Base-by-base conservation (phyloP, 495 filamentous ascomycete species). In the Wilcoxina mikolae region DNA sequence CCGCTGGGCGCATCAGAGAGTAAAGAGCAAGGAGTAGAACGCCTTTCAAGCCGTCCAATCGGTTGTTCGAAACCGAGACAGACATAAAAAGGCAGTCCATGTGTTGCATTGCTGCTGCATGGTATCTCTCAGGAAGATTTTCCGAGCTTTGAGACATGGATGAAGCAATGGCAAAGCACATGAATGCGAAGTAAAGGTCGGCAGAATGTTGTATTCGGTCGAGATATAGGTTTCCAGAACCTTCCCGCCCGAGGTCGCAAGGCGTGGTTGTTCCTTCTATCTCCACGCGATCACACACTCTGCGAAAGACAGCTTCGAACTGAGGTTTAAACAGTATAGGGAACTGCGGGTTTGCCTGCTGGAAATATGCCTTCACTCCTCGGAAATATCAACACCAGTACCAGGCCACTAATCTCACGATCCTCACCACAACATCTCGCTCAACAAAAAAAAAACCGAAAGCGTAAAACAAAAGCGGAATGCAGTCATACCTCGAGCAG, bases 1-100 rank as follows among this genome's bases (percentile, higher is more conserved):
- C 71, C 73, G 2, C 70, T 62, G 1, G 73, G 72, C 73, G 67
- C 58, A 76, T 76, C 61, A 74, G 66, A 0, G 74, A 74, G 55
- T 76, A 76, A 23, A 76, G 58, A 0, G 73, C 73, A 26, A 76
- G 51, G n/a, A 73, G 70, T 24, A 76, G 63, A 38, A 75, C 55
- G 1, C 73, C 72, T 33, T 73, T 69, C 22, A 76, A 29, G 3
- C 62, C 62, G 38, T 58, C 55, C 15, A 65, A 50, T 1, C 61
- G 51, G 41, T 65, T 65, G 25, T 65, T 65, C 5, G 61, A 54
- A 11, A 47, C 26, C 10, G 62, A 53, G 33, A 64, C 60, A 29
- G 55, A 46, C 20, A 47, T 47, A 53, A 65, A 65, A 1, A 65
- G 56, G 22, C 42, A 51, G 25, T 65, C 62, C 51, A 65, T 57